phyloP scores from a whole-genome alignment of 768 basidiomycete species.

The Tylopilus vinaceipallidus region DNA sequence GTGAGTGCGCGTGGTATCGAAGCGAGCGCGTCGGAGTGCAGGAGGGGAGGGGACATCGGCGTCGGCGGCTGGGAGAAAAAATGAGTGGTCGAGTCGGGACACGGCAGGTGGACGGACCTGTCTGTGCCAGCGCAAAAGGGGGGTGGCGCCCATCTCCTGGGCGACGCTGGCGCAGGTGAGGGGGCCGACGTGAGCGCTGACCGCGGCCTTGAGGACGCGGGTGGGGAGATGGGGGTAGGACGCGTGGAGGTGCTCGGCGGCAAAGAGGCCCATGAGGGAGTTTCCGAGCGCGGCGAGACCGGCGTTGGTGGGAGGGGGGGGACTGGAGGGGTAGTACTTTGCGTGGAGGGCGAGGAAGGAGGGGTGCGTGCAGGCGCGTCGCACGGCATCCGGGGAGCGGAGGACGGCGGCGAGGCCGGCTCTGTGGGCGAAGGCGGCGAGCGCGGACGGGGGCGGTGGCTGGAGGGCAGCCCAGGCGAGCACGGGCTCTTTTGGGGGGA shows the following conservation, averaged over 20 bases:
- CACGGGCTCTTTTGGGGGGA: constrained; percentile 62
- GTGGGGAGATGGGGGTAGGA: constrained; percentile 90
- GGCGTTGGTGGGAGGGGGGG: constrained; percentile 64
- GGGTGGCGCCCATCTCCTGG: constrained; percentile 76
- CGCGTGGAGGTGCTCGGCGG: constrained; percentile 75
- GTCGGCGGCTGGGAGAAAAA: constrained; percentile 43
- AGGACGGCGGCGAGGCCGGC: constrained; percentile 67
- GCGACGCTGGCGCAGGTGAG: constrained; percentile 82
- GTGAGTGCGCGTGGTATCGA: constrained; percentile 85
- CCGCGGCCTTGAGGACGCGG: constrained; percentile 85
- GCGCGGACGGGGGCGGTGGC: constrained; percentile 66
- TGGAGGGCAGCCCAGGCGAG: constrained; percentile 70
- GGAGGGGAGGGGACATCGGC: constrained; percentile 46
- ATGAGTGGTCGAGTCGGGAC: not conserved
- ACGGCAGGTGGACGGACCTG: constrained; percentile 42
- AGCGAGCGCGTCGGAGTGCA: constrained; percentile 86
- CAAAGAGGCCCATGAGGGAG: constrained; percentile 86
- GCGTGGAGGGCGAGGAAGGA: constrained; percentile 59
- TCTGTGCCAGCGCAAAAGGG: constrained; percentile 80
- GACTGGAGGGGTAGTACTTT: constrained; percentile 54
- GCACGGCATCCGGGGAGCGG: constrained; percentile 50
- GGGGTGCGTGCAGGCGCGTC: constrained; percentile 78
- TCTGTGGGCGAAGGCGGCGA: constrained; percentile 74
- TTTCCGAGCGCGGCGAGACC: constrained; percentile 79
- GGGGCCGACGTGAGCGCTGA: constrained; percentile 90